A percentile compares a stretch with the other conserved stretches of the same genome.
phyloP scores from a whole-genome alignment of 805 yeast genomes.

The Teunomyces gatunensis region DNA sequence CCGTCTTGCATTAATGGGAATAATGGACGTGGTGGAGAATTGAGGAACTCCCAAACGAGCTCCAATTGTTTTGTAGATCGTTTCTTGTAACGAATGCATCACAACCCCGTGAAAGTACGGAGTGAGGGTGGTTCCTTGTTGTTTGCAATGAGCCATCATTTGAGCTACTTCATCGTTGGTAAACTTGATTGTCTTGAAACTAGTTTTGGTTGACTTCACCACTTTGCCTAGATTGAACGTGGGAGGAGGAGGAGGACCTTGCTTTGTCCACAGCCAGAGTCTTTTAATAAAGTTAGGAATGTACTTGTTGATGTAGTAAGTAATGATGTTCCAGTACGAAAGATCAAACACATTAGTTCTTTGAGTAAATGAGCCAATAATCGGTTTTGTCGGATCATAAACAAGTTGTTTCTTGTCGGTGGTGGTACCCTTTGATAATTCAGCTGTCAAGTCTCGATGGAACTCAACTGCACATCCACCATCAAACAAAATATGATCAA shows the following conservation, averaged over 20 bases:
- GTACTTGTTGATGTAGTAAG: not conserved
- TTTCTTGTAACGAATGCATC: slow-evolving; percentile 9
- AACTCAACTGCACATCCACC: slow-evolving; percentile 11
- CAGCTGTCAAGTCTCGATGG: slow-evolving; percentile 9
- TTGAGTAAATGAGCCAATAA: slow-evolving; percentile 1
- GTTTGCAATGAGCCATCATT: slow-evolving; percentile 6
- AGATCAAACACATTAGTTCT: not conserved
- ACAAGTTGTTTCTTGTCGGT: not conserved
- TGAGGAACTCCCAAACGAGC: slow-evolving; percentile 1
- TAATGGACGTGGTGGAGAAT: slow-evolving; percentile 7
- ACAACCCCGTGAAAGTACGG: slow-evolving; percentile 11
- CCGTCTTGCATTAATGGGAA: slow-evolving; percentile 10
- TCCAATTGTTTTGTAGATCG: not conserved
- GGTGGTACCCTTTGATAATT: slow-evolving; percentile 4
- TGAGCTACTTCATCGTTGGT: slow-evolving; percentile 1
- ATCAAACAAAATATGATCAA: slow-evolving; percentile 11
- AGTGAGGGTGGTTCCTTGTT: slow-evolving; percentile 9
- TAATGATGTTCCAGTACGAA: not conserved
- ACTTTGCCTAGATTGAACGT: not conserved
- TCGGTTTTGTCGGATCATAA: not conserved
- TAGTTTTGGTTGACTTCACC: not conserved
- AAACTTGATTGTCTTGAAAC: slow-evolving; percentile 3
- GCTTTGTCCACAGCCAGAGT: not conserved
- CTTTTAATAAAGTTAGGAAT: not conserved
- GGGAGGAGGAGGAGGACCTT: not conserved